Evolutionary conservation across 495 filamentous ascomycete species (phyloP).

Genomic region (Penicillium bialowiezense): DNA sequence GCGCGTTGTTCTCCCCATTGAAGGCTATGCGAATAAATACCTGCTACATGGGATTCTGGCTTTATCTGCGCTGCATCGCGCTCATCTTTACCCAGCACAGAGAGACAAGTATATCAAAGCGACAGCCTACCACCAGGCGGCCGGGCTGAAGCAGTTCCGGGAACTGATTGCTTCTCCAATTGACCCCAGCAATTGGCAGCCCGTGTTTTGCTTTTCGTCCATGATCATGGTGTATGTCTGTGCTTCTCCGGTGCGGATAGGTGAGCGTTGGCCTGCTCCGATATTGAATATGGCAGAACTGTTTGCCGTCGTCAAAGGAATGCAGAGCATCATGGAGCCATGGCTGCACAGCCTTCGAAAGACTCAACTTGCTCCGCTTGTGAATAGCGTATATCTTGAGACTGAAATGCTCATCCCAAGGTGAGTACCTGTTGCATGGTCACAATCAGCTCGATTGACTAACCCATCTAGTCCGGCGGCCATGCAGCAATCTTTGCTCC

Average conservation of each 20-base stretch:
- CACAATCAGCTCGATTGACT: background rate
- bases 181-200: constrained; percentile 31
- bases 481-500: constrained; percentile 18
- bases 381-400: constrained; percentile 16
- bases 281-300: constrained; percentile 19
- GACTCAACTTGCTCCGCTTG: constrained; percentile 18
- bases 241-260: constrained; percentile 24
- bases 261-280: constrained; percentile 19
- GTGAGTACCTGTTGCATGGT: background rate
- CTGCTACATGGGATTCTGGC: constrained; percentile 42
- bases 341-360: constrained; percentile 15
- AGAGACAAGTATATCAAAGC: constrained; percentile 26
- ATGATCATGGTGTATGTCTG: constrained; percentile 37
- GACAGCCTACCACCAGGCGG: constrained; percentile 25
- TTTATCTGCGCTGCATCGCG: constrained; percentile 37
- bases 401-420: constrained; percentile 16
- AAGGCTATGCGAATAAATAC: constrained; percentile 35
- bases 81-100: constrained; percentile 14
- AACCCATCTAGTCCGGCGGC: constrained; percentile 2
- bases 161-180: constrained; percentile 26
- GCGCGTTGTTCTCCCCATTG: constrained; percentile 28
- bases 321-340: constrained; percentile 21
- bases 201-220: constrained; percentile 39
- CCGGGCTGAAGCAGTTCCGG: constrained; percentile 16
- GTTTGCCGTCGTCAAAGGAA: constrained; percentile 17